A percentile compares a stretch with the other conserved stretches of the same genome.
Evolutionary conservation across 2,329 filamentous ascomycete genomes (phyloP).

Genomic region (Phaeosphaeriaceae sp.): DNA sequence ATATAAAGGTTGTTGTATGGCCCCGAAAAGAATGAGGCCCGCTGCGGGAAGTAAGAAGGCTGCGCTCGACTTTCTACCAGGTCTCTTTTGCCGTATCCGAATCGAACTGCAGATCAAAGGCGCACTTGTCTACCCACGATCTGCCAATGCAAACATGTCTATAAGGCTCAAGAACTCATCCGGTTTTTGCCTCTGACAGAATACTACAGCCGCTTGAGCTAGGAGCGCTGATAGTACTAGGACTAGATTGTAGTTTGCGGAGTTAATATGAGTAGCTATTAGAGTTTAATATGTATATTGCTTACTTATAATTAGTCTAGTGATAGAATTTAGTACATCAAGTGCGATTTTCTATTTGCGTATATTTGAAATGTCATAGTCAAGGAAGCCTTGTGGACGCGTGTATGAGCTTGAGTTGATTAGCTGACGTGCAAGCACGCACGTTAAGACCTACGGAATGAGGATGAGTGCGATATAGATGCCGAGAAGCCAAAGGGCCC

Average conservation of each 20-base stretch:
- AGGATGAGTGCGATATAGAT: constrained; percentile 1
- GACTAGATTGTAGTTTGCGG: too few relatives aligned
- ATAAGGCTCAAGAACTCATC: constrained; percentile 9
- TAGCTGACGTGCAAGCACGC: constrained; percentile 4
- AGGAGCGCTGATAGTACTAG: constrained; percentile 18
- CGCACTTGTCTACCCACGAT: constrained; percentile 15
- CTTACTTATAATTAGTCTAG: too few relatives aligned
- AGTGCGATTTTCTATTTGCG: too few relatives aligned
- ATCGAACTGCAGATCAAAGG: too few relatives aligned
- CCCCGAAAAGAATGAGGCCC: constrained; percentile 4
- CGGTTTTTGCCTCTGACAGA: constrained; percentile 8
- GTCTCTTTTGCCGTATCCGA: too few relatives aligned
- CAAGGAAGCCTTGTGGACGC: too few relatives aligned
- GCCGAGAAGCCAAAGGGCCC: constrained; percentile 3
- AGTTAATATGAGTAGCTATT: too few relatives aligned
- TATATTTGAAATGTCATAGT: too few relatives aligned
- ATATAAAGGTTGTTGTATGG: too few relatives aligned
- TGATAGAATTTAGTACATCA: too few relatives aligned
- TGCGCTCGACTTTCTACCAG: too few relatives aligned
- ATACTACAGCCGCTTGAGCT: constrained; percentile 19
- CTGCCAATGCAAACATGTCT: constrained; percentile 17
- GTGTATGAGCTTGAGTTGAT: background rate
- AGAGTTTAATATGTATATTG: too few relatives aligned
- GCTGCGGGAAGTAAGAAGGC: constrained; percentile 7
- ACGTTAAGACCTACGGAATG: constrained; percentile 3